Percentiles rank a stretch among this genome's conserved stretches.
phyloP scores from a whole-genome alignment of 2,329 filamentous ascomycete species.

The Neofusicoccum cordaticola region DNA sequence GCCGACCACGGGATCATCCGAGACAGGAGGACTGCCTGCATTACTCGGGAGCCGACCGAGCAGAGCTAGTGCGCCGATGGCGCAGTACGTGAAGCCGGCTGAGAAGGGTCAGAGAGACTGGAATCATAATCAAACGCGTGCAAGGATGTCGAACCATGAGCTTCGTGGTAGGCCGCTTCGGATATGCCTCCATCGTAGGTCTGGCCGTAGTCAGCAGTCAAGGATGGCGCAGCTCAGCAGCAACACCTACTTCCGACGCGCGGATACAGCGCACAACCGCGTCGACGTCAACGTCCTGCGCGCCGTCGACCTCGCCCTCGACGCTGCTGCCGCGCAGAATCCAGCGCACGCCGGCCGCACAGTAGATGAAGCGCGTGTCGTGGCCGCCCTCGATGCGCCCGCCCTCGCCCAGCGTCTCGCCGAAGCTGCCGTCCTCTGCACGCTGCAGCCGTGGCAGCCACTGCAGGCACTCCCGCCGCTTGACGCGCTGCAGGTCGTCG shows the following conservation, averaged over 20 bases:
- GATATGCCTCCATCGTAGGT: slow-evolving; percentile 83
- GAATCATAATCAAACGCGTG: neutral
- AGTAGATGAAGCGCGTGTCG: slow-evolving; percentile 86
- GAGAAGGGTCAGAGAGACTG: slow-evolving; percentile 13
- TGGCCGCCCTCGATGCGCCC: slow-evolving; percentile 69
- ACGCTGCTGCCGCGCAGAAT: slow-evolving; percentile 64
- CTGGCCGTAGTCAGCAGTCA: slow-evolving; percentile 30
- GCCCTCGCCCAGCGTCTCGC: slow-evolving; percentile 67
- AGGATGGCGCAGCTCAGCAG: slow-evolving; percentile 22
- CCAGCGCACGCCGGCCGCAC: slow-evolving; percentile 77
- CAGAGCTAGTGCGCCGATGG: slow-evolving; percentile 72
- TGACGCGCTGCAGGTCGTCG: slow-evolving; percentile 61
- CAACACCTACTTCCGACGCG: slow-evolving; percentile 47
- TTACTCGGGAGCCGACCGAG: slow-evolving; percentile 58
- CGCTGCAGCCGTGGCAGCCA: slow-evolving; percentile 80
- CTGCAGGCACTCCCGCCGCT: slow-evolving; percentile 62
- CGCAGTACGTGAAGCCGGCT: slow-evolving; percentile 92
- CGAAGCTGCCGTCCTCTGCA: slow-evolving; percentile 77
- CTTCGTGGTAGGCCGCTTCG: slow-evolving; percentile 75
- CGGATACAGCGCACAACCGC: slow-evolving; percentile 69
- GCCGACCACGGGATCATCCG: slow-evolving; percentile 21
- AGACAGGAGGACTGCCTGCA: slow-evolving; percentile 22
- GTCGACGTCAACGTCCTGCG: slow-evolving; percentile 73
- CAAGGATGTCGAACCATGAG: slow-evolving; percentile 60
- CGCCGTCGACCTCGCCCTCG: slow-evolving; percentile 52